phyloP scores from a whole-genome alignment of 1,139 yeast species.

The Pichia sp. region DNA sequence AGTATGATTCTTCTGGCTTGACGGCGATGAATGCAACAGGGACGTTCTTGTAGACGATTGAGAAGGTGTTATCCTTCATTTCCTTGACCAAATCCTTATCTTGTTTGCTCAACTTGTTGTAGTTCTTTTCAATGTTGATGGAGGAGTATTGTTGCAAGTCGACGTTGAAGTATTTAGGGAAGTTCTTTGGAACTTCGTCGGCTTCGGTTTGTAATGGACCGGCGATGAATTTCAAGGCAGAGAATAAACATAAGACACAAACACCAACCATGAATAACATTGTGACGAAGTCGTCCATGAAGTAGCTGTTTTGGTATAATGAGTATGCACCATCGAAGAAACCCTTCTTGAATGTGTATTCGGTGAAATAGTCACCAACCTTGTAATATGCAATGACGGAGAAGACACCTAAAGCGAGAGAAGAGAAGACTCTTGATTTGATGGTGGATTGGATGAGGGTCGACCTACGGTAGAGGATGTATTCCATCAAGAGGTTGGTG shows the following conservation, averaged over 20 bases:
- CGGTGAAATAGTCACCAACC: constrained; percentile 20
- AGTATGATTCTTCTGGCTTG: constrained; percentile 32
- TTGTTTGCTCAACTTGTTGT: constrained; percentile 28
- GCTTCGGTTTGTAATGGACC: constrained; percentile 45
- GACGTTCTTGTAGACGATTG: constrained; percentile 59
- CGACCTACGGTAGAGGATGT: constrained; percentile 56
- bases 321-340: constrained; percentile 20
- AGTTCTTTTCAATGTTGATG: constrained; percentile 25
- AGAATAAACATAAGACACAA: constrained; percentile 30
- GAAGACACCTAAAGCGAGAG: constrained; percentile 12
- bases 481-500: constrained; percentile 62
- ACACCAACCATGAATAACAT: constrained; percentile 27
- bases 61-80: constrained; percentile 48
- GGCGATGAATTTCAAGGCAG: constrained; percentile 34
- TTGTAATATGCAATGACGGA: constrained; percentile 12
- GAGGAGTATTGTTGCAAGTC: constrained; percentile 48
- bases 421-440: constrained; percentile 43
- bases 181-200: constrained; percentile 45
- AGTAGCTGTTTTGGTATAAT: constrained; percentile 36
- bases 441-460: constrained; percentile 47
- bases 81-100: constrained; percentile 33
- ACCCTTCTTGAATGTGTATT: constrained; percentile 17
- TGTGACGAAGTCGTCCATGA: constrained; percentile 36
- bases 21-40: constrained; percentile 63
- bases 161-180: constrained; percentile 50